These are phyloP conservation scores for Daldinia concentrica DNA, from an alignment of 495 filamentous ascomycete species.

Conservation along the genomic window DNA sequence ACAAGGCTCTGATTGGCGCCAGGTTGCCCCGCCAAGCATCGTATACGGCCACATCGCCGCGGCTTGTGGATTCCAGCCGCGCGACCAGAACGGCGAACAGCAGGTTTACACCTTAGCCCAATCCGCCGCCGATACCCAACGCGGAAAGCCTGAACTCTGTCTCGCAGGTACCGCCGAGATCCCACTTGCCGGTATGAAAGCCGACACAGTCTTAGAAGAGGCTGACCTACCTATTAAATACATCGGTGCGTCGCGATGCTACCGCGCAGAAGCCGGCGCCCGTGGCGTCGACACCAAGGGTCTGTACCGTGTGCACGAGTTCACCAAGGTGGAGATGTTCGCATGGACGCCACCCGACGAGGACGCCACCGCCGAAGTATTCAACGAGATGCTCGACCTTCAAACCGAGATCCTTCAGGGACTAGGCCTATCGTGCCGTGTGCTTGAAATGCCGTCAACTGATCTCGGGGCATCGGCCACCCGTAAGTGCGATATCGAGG, in stretches of 20 bases:
- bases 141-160: conserved; percentile 70
- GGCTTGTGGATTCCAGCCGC: conserved; percentile 92
- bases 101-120: conserved; percentile 86
- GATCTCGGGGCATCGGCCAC: conserved; percentile 89
- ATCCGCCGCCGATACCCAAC: conserved; percentile 62
- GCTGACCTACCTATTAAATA: conserved; percentile 75
- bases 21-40: conserved; percentile 84
- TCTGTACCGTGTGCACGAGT: conserved; percentile 97
- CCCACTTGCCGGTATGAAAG: conserved; percentile 89
- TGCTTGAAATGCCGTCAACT: conserved; percentile 89
- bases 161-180: conserved; percentile 94
- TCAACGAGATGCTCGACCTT: conserved; percentile 83
- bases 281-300: conserved; percentile 91
- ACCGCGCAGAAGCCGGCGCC: conserved; percentile 91
- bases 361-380: conserved; percentile 63
- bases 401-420: conserved; percentile 82
- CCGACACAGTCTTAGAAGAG: conserved; percentile 71
- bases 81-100: conserved; percentile 88
- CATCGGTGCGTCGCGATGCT: conserved; percentile 86
- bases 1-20: conserved; percentile 69
- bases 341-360: conserved; percentile 73
- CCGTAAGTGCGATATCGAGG: conserved; percentile 92
- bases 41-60: conserved; percentile 91
- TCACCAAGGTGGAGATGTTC: conserved; percentile 98
- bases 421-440: conserved; percentile 83